These are phyloP conservation scores for Nemania diffusa DNA, from an alignment of 2,329 filamentous ascomycete genomes.

Conservation along the genomic window DNA sequence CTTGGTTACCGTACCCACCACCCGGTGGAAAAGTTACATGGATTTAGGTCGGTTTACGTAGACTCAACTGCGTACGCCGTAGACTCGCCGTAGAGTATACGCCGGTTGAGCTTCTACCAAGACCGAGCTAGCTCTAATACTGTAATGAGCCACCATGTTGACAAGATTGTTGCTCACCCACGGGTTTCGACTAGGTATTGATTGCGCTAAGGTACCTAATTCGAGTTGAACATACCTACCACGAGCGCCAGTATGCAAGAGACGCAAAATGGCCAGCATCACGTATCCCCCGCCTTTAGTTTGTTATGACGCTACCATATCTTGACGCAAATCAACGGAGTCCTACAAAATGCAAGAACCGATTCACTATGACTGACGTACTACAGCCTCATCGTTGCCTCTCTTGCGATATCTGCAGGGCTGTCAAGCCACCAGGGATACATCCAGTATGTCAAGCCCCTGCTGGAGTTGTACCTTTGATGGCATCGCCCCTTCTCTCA, in stretches of 20 bases:
- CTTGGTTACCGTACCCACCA: neutral
- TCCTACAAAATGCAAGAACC: neutral
- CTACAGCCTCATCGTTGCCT: constrained; percentile 8
- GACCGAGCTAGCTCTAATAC: too few relatives aligned
- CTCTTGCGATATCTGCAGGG: neutral
- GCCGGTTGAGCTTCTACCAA: too few relatives aligned
- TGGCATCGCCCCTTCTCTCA: constrained; percentile 85
- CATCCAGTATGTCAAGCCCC: constrained; percentile 63
- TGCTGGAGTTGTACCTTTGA: constrained; percentile 78
- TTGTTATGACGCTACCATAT: neutral
- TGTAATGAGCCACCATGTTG: too few relatives aligned
- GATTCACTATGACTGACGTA: neutral
- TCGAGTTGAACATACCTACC: neutral
- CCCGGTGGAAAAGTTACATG: too few relatives aligned
- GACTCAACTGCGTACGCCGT: too few relatives aligned
- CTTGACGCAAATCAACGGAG: neutral
- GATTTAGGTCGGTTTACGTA: too few relatives aligned
- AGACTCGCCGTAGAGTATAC: too few relatives aligned
- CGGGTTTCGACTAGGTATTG: too few relatives aligned
- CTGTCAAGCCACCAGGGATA: constrained; percentile 42
- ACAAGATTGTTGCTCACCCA: too few relatives aligned
- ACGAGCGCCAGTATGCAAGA: neutral
- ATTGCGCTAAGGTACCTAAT: too few relatives aligned
- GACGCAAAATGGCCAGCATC: neutral
- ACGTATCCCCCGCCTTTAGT: neutral